Base-by-base conservation (phyloP, 2,329 filamentous ascomycete species). In the Clonostachys byssicola region DNA sequence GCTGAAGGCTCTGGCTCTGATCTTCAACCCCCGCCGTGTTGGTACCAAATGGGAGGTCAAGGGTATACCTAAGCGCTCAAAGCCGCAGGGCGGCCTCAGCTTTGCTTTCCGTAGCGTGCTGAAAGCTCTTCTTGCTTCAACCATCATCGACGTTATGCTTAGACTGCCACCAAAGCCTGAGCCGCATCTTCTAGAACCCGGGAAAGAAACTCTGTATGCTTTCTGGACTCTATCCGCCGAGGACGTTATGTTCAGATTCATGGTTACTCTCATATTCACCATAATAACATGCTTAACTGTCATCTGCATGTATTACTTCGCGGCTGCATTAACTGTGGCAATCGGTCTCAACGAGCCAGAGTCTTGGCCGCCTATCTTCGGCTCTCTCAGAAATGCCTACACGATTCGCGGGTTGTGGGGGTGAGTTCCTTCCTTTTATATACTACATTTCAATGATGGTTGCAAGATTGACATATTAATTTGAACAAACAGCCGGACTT, bases 341-440 rank as follows among this genome's bases (percentile, higher is more conserved):
- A 13, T 42, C n/a, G 48, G 48, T 9, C 13, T 47, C 16, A 44
- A 42, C 20, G 17, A 38, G 20, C 48, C 48, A 3, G 44, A 49
- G 14, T n/a, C 14, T 12, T 49, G 48, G 48, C 44, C 44, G 35
- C 44, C 13, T 13, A 10, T 44, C 18, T 34, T 40, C n/a, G 48
- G 48, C 5, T 33, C 48, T 8, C 33, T 47, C 12, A 13, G 35
- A 12, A 16, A 41, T 12, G 33, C 35, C 16, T 46, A 48, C 33
- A 48, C 49, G 16, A 43, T 51, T 34, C 49, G 49, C 17, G 49
- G 46, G 10, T 45, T 48, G 40, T 51, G 49, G 49, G 42, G 46
- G 49, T 51, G 34, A 46, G 46, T 44, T 35, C 34, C 23, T 44
- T 35, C 34, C 35, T 23, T 30, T 33, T 12, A 42, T 23, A n/a